phyloP scores from a whole-genome alignment of 345 rosid species.

The Gossypium stocksii region DNA sequence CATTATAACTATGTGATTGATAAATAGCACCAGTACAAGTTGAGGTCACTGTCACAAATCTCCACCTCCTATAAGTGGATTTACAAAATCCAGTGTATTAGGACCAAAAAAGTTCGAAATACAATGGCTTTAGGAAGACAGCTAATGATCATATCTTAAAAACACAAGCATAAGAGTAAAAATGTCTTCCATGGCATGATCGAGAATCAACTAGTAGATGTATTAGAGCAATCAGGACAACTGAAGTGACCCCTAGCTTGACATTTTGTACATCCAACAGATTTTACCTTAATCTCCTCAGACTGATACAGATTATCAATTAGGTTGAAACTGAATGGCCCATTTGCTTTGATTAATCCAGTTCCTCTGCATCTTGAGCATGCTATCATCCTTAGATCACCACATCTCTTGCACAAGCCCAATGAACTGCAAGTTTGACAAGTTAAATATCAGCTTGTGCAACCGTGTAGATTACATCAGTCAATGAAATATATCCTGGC shows the following conservation, averaged over 20 bases:
- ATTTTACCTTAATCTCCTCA: constrained; percentile 25
- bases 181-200: not conserved
- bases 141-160: not conserved
- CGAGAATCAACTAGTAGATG: constrained; percentile 19
- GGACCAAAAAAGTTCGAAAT: not conserved
- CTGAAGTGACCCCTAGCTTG: constrained; percentile 67
- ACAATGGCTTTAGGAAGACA: not conserved
- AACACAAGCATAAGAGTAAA: not conserved
- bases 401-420: constrained; percentile 84
- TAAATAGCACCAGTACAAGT: not conserved
- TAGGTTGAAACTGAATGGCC: constrained; percentile 40
- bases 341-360: constrained; percentile 55
- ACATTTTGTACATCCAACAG: constrained; percentile 47
- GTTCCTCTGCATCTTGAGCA: constrained; percentile 77
- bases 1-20: not conserved
- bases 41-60: not conserved
- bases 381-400: constrained; percentile 66
- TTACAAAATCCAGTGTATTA: not conserved
- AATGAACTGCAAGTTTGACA: constrained; percentile 51
- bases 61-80: constrained; percentile 4
- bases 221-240: constrained; percentile 64
- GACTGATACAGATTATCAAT: constrained; percentile 40
- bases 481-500: not conserved
- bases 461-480: not conserved
- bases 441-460: constrained; percentile 9